Percentiles rank a stretch among this genome's conserved stretches.
phyloP scores from a whole-genome alignment of 2,329 filamentous ascomycete genomes.

The Aspergillus tamarii region DNA sequence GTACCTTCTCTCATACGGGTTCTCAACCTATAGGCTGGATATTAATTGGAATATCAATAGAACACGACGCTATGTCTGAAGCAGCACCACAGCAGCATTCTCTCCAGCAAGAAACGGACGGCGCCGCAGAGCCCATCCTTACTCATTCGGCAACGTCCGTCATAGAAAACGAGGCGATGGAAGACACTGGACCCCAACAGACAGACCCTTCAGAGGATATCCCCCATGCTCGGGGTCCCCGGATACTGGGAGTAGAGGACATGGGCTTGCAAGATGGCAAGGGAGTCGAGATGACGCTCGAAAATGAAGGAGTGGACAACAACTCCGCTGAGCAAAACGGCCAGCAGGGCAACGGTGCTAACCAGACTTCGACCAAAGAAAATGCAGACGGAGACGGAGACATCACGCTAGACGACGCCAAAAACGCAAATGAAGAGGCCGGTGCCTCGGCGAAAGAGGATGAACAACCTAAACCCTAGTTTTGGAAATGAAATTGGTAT shows the following conservation, averaged over 20 bases:
- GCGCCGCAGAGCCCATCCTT: background rate
- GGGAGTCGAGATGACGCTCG: constrained; percentile 47
- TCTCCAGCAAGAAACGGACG: background rate
- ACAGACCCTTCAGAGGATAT: constrained; percentile 62
- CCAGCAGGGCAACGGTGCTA: constrained; percentile 7
- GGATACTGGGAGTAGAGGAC: constrained; percentile 82
- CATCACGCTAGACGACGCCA: constrained; percentile 41
- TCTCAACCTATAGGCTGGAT: background rate
- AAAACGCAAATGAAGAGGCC: constrained; percentile 19
- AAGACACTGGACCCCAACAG: constrained; percentile 30
- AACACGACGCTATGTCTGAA: background rate
- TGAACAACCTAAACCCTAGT: background rate
- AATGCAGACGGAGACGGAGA: constrained; percentile 37
- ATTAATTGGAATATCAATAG: background rate
- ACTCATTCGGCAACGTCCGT: constrained; percentile 5
- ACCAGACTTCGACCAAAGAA: constrained; percentile 16
- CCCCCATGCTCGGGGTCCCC: constrained; percentile 82
- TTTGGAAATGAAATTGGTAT: background rate
- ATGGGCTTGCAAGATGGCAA: constrained; percentile 72
- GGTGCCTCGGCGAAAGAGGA: constrained; percentile 8
- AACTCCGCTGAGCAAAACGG: constrained; percentile 10
- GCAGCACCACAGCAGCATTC: background rate
- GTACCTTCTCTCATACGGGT: constrained; percentile 18
- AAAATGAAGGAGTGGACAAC: constrained; percentile 16
- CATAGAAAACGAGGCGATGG: constrained; percentile 26